A percentile compares a stretch with the other conserved stretches of the same genome.
These are phyloP conservation scores for Camelina laxa DNA, from an alignment of 345 rosid species.

Conservation along the genomic window DNA sequence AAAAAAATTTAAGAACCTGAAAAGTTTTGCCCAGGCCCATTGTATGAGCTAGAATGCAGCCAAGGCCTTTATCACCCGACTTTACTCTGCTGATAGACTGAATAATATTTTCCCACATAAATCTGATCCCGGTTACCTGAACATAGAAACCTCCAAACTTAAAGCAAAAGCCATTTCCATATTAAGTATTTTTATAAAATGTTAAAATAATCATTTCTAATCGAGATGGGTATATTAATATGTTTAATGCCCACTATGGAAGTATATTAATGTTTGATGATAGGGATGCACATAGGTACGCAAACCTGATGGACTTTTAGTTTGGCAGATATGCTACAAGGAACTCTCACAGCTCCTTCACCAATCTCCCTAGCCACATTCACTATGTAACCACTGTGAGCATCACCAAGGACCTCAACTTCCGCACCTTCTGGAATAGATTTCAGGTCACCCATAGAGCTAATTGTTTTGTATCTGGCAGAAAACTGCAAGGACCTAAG, in stretches of 20 bases:
- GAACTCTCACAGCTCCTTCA: constrained; percentile 91
- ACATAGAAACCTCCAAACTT: constrained; percentile 42
- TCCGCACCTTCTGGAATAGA: constrained; percentile 65
- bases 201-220: constrained; percentile 3
- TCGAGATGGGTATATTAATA: not conserved
- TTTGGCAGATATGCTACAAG: constrained; percentile 84
- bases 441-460: constrained; percentile 52
- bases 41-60: constrained; percentile 98
- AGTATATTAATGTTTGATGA: not conserved
- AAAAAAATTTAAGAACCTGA: constrained; percentile 65
- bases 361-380: constrained; percentile 97
- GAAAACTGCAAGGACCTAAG: constrained; percentile 88
- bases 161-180: constrained; percentile 24
- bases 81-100: constrained; percentile 83
- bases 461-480: constrained; percentile 60
- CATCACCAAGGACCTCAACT: constrained; percentile 83
- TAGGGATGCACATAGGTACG: constrained; percentile 24
- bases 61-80: constrained; percentile 97
- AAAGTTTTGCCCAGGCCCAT: constrained; percentile 99
- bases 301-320: constrained; percentile 95
- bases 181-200: not conserved
- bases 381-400: constrained; percentile 80
- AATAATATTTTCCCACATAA: constrained; percentile 98
- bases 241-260: constrained; percentile 12
- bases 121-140: constrained; percentile 95